Evolutionary conservation across 345 rosid species (phyloP), one percentile per base, ranked within the genome.

Genomic region (Hibiscus syriacus): DNA sequence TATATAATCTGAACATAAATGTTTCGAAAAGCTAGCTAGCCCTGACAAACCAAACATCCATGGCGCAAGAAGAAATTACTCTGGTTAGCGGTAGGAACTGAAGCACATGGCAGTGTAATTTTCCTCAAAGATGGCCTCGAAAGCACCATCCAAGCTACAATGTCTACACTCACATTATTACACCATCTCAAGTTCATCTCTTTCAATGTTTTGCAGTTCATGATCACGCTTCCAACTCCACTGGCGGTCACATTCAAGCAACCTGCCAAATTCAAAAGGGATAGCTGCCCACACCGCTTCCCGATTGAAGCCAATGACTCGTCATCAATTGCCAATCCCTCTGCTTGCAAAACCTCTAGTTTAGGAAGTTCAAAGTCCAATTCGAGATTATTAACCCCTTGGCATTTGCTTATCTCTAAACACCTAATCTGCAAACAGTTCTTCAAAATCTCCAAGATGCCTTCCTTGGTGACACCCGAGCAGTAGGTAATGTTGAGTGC

Each of bases 81-180:
- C 49, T 64, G 87, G 36, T 71, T 75, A 20, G 75, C 73, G 6
- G 78, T 72, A 16, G 76, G 79, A 71, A 34, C 41, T 68, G 74
- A 78, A 10, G 69, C 75, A 50, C 49, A 9, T 0, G 94, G 96
- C 0, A 74, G 82, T 22, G 74, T 64, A 30, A 92, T 82, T 75
- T 77, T 84, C 83, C 88, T 80, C 71, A 90, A 60, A 20, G 95
- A 92, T 32, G 90, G 84, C 78, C 85, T 82, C 4, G 73, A 54
- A 60, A 59, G 76, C 69, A 84, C 90, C 90, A 87, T 80, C 80
- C 74, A 59, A 50, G 72, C 72, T 74, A 84, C 64, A 36, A 72
- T 65, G 26, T 76, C 76, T 30, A 50, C 68, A 39, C 60, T 69
- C 60, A 78, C 74, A 34, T 73, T 70, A 34, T 63, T 34, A 73